A percentile compares a stretch with the other conserved stretches of the same genome.
Evolutionary conservation across 495 filamentous ascomycete species (phyloP).

Genomic region (Staphylotrichum longicolle): DNA sequence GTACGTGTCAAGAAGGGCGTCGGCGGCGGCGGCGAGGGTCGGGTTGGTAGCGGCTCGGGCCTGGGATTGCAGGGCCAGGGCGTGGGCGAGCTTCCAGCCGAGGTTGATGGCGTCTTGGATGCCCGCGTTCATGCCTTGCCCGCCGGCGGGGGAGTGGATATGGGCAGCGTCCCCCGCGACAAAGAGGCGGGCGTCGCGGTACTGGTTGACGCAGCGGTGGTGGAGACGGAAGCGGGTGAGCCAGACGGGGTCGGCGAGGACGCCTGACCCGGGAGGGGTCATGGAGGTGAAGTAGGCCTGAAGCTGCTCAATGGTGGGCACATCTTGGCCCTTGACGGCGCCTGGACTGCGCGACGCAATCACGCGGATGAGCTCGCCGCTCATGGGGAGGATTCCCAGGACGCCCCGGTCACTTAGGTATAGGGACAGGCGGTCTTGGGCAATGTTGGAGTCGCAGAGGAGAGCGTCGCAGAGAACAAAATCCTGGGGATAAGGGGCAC

Average conservation of each 20-base stretch:
- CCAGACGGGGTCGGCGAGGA: slow-evolving; percentile 37
- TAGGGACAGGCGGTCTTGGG: slow-evolving; percentile 31
- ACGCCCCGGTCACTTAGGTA: slow-evolving; percentile 29
- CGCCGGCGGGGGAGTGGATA: slow-evolving; percentile 56
- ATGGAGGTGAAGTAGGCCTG: slow-evolving; percentile 32
- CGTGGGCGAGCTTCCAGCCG: slow-evolving; percentile 53
- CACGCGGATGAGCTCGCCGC: slow-evolving; percentile 32
- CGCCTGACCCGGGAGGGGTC: slow-evolving; percentile 35
- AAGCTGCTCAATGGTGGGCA: slow-evolving; percentile 34
- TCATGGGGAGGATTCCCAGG: slow-evolving; percentile 35
- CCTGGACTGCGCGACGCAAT: slow-evolving; percentile 23
- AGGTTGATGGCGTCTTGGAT: slow-evolving; percentile 60
- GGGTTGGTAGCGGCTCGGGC: background rate
- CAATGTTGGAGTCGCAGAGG: slow-evolving; percentile 33
- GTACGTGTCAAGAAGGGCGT: slow-evolving; percentile 39
- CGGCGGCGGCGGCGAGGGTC: slow-evolving; percentile 1
- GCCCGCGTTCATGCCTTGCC: slow-evolving; percentile 62
- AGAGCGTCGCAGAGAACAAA: slow-evolving; percentile 49
- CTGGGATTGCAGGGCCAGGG: slow-evolving; percentile 25
- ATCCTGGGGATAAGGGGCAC: slow-evolving; percentile 40
- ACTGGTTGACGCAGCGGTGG: slow-evolving; percentile 38
- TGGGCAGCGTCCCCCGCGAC: slow-evolving; percentile 60
- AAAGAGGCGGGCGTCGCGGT: slow-evolving; percentile 44
- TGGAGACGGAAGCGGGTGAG: slow-evolving; percentile 43
- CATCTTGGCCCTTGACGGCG: slow-evolving; percentile 25